phyloP scores from a whole-genome alignment of 2,329 filamentous ascomycete genomes.

The Triangularia setosa region DNA sequence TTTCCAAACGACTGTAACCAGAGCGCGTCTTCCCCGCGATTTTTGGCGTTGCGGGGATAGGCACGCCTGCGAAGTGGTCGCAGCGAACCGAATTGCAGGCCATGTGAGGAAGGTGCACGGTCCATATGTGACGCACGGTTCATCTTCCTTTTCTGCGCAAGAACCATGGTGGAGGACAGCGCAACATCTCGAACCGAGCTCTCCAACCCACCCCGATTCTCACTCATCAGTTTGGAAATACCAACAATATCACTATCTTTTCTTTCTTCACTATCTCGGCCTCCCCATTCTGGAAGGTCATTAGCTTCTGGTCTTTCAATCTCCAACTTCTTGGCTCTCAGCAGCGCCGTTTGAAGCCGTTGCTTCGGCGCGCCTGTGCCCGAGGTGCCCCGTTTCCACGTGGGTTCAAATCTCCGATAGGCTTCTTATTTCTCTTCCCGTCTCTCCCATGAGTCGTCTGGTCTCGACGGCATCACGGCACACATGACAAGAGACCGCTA shows the following conservation, averaged over 20 bases:
- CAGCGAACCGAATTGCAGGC: neutral
- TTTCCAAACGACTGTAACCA: neutral
- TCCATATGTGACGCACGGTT: neutral
- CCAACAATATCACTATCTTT: neutral
- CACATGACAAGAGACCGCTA: neutral
- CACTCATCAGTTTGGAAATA: too few species aligned
- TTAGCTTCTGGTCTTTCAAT: neutral
- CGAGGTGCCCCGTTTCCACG: neutral
- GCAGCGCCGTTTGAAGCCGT: neutral
- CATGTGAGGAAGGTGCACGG: neutral
- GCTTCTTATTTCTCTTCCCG: neutral
- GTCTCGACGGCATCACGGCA: neutral
- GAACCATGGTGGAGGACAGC: neutral
- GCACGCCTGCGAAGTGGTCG: neutral
- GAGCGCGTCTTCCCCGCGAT: neutral
- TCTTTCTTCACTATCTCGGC: neutral
- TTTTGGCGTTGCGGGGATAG: conserved; percentile 14
- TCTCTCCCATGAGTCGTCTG: neutral
- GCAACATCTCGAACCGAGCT: neutral
- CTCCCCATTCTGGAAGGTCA: neutral
- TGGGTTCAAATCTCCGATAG: neutral
- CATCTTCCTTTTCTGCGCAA: neutral
- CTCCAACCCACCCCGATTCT: too few species aligned
- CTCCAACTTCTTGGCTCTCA: neutral
- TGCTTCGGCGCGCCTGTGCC: neutral